Base-by-base conservation (phyloP, 2,329 filamentous ascomycete species). In the Tolypocladium guangdongense region DNA sequence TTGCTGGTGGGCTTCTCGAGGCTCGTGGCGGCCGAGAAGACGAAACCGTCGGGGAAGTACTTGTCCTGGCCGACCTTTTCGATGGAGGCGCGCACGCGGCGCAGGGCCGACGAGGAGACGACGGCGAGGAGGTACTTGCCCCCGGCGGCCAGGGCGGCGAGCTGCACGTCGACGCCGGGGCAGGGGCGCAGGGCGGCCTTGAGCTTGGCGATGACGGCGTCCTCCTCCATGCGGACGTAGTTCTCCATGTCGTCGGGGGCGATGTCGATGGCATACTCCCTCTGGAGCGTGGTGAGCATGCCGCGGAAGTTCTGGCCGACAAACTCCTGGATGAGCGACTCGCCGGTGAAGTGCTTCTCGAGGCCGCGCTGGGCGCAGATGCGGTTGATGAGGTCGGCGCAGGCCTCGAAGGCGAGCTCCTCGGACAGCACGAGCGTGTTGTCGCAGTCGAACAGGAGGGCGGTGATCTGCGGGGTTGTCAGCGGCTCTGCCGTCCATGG, bases 341-440 rank as follows among this genome's bases (percentile, higher is more conserved):
- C 81, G 64, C 87, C 87, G 4, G 87, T 90, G 76, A 95, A 96
- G 66, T 80, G 82, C 62, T 82, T 77, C 33, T 69, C 60, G 56
- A 89, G 76, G 62, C 77, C 74, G 65, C 86, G 78, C 64, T 80
- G 78, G 62, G 78, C 77, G 68, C 92, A 83, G 68, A 95, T 88
- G 70, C 90, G 78, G 74, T 96, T 96, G 77, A 90, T 86, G 59
- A 96, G 83, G 56, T 88, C 87, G 64, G 90, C 88, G 71, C 89
- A 95, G 61, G 88, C 90, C 74, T 92, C 88, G 70, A 96, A 95
- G 67, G 90, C 90, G 62, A 95, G 80, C 65, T 88, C 84, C 76
- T 96, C 91, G 52, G 89, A 95, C 63, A 93, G 83, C 68, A 93
- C 90, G 68, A 96, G 88, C 59, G 90, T 96, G 80, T 96, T 96